A percentile compares a stretch with the other conserved stretches of the same genome.
Conservation (phyloP, 257 asterid genomes). For the Lantana camara region DNA sequence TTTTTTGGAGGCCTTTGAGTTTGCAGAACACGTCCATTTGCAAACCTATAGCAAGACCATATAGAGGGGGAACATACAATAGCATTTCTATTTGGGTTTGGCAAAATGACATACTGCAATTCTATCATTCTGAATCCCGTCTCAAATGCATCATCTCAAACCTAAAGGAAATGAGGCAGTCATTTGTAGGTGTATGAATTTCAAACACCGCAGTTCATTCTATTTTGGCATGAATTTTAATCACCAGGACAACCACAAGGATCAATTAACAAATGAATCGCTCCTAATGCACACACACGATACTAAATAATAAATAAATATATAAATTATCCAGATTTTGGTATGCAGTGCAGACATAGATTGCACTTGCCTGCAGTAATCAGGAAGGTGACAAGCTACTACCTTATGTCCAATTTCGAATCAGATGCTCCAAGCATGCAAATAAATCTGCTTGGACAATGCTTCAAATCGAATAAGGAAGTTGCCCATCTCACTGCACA, state of each 20-base stretch:
- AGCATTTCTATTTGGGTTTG: constrained; percentile 11
- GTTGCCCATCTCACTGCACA: constrained; percentile 98
- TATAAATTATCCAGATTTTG: neutral
- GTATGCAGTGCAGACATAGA: constrained; percentile 14
- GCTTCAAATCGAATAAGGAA: constrained; percentile 76
- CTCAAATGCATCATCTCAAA: constrained; percentile 20
- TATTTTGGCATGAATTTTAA: constrained; percentile 5
- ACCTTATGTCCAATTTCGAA: constrained; percentile 93
- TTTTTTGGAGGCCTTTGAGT: constrained; percentile 2
- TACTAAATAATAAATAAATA: neutral
- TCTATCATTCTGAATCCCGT: neutral
- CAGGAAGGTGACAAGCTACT: constrained; percentile 28
- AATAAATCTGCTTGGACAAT: constrained; percentile 94
- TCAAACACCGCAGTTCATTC: neutral
- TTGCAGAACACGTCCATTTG: constrained; percentile 6
- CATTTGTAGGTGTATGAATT: neutral
- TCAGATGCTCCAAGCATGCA: constrained; percentile 98
- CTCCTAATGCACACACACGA: constrained; percentile 3
- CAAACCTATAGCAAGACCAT: constrained; percentile 6
- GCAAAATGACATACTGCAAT: neutral
- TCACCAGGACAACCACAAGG: constrained; percentile 2
- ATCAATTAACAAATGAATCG: constrained; percentile 13
- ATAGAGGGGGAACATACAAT: constrained; percentile 15
- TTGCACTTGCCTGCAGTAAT: constrained; percentile 19
- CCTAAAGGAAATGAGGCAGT: constrained; percentile 22